Base-by-base conservation (phyloP, 73 alveolate species). In the Paramecium sexaurelia region DNA sequence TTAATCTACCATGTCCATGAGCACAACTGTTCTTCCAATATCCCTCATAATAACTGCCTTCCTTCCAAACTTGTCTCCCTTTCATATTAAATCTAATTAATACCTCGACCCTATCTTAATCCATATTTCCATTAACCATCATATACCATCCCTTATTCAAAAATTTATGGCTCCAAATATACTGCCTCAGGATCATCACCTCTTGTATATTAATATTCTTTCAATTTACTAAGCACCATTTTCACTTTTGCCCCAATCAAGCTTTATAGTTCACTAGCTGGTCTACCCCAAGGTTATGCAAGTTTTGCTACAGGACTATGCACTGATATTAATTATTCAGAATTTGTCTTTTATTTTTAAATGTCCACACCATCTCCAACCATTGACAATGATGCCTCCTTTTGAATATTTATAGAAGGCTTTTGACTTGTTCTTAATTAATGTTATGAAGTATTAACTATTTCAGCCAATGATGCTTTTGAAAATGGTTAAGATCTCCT, bases 1-100 rank as follows among this genome's bases (percentile, higher is more conserved):
- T 91, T 19, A 96, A 91, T 93, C 97, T 92, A 6, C 98, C 98
- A 55, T 92, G 85, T 61, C 98, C 98, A 71, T 96, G 94, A 71
- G 95, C 97, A 84, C 90, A 92, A 95, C 95, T 85, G 41, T 92
- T 85, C 35, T 95, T 92, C 96, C 97, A 96, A 56, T 37, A 91
- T 10, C 98, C 98, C 82, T 93, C 97, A 91, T 96, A 96, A 66
- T 69, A 66, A 57, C 94, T 87, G 3, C 96, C 96, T 90, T 95
- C 96, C 27, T 94, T 84, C 95, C 97, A 95, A 26, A 94, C 91
- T 41, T 95, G 85, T 41, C 86, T 91, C 36, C 98, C 98, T 71
- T 5, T 27, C 11, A 61, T 61, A 2, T 11, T 13, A 6, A 17
- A 51, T 20, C 27, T 10, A 32, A 8, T 2, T 15, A 0, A 10